A percentile compares a stretch with the other conserved stretches of the same genome.
phyloP scores from a whole-genome alignment of 495 filamentous ascomycete species.

The Lasiosphaeria miniovina region DNA sequence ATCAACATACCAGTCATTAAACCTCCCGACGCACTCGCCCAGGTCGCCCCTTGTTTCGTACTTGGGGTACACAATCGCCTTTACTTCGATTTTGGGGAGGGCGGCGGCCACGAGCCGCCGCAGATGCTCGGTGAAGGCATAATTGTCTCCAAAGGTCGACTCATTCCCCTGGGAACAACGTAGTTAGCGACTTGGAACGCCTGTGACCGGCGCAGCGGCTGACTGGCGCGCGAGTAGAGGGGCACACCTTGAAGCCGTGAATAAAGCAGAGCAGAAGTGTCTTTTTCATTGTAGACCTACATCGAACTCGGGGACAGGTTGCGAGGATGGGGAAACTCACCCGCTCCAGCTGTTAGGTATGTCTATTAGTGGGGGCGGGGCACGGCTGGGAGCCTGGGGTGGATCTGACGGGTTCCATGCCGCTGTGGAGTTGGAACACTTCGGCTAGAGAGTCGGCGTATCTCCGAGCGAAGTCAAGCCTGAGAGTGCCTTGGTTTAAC shows the following conservation, averaged over 20 bases:
- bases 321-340: background rate
- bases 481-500: too few species aligned
- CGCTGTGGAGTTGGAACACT: too few species aligned
- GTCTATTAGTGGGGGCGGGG: slow-evolving; percentile 2
- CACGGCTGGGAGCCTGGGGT: background rate
- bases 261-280: slow-evolving; percentile 90
- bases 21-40: slow-evolving; percentile 69
- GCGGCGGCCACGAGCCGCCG: slow-evolving; percentile 63
- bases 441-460: too few species aligned
- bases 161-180: slow-evolving; percentile 66
- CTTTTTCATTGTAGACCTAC: slow-evolving; percentile 67
- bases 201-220: background rate
- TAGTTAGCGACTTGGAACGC: background rate
- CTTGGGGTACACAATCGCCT: slow-evolving; percentile 74
- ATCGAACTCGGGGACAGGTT: slow-evolving; percentile 17
- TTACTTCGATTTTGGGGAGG: slow-evolving; percentile 71
- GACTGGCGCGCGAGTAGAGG: background rate
- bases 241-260: slow-evolving; percentile 89
- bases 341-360: background rate
- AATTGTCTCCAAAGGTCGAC: slow-evolving; percentile 69
- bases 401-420: too few species aligned
- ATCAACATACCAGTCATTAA: slow-evolving; percentile 73
- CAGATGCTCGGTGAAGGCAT: slow-evolving; percentile 70
- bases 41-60: slow-evolving; percentile 92
- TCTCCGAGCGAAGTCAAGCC: too few species aligned